Evolutionary conservation across 139 green algal species (phyloP), one percentile per base, ranked within the genome.

Genomic region (Micromonas commoda): DNA sequence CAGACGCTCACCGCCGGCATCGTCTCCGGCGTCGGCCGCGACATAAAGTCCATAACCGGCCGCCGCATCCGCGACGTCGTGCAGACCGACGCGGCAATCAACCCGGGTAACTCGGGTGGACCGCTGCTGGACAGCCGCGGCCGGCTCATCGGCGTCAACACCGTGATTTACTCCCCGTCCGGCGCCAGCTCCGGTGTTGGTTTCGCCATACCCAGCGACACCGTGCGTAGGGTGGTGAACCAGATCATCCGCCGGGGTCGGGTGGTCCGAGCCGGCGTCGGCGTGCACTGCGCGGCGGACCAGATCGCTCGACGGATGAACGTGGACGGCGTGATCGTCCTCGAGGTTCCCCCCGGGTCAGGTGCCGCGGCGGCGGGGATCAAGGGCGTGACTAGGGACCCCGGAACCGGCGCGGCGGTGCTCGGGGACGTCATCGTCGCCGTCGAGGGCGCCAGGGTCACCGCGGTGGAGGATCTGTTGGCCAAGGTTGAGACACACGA

Each of bases 31-130:
- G 73, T 88, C 31, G 73, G 84, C 61, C 34, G 84, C 1, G 84
- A 88, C 72, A 88, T 88, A 54, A 83, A 54, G 32, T 81, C 70
- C 52, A 87, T 87, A 54, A 93, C 89, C 20, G 90, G 90, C 0
- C 80, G 91, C 2, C 89, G 92, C 79, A 96, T 96, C 73, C 78
- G 88, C 73, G 89, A 88, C 61, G 81, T 94, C 37, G 89, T 88
- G 28, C 84, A 88, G 70, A 88, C 84, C 1, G 84, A 88, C 70
- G 84, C 84, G 33, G 84, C 84, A 13, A 88, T 88, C 76, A 88
- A 88, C 68, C 84, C 84, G 16, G 84, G 84, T 33, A 88, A 88
- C 78, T 83, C 66, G n/a, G 84, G 84, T 3, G 84, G 84, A 2
- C 84, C 84, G 4, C 37, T 88, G 13, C 80, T 88, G 9, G 77